Evolutionary conservation across 768 basidiomycete species (phyloP).

Genomic region (Boletus speciosus): DNA sequence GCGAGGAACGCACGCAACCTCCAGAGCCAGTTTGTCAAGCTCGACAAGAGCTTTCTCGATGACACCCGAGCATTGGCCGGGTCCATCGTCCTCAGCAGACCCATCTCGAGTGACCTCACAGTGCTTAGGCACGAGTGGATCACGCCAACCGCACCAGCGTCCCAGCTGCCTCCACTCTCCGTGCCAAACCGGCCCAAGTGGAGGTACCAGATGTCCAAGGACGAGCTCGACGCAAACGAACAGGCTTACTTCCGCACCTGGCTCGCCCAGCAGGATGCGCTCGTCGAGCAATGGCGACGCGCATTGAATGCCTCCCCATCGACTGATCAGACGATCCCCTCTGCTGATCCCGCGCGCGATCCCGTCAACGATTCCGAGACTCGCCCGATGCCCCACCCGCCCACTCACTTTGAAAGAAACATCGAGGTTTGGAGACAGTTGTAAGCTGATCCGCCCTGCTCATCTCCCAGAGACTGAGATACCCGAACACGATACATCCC

Average conservation of each 20-base stretch:
- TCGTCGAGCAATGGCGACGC: conserved; percentile 51
- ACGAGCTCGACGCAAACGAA: conserved; percentile 87
- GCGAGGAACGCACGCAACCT: conserved; percentile 47
- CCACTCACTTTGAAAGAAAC: conserved; percentile 85
- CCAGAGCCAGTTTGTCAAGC: conserved; percentile 67
- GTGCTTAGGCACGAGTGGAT: conserved; percentile 30
- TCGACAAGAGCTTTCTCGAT: conserved; percentile 58
- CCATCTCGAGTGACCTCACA: conserved; percentile 43
- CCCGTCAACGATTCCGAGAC: conserved; percentile 14
- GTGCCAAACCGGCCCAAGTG: conserved; percentile 78
- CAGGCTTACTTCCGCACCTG: conserved; percentile 80
- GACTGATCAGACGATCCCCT: conserved; percentile 3
- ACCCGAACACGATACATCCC: neutral
- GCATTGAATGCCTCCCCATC: conserved; percentile 6
- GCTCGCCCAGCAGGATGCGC: conserved; percentile 61
- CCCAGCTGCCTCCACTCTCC: conserved; percentile 5
- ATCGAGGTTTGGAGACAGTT: conserved; percentile 94
- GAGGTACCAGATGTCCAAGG: conserved; percentile 82
- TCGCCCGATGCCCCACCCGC: conserved; percentile 53
- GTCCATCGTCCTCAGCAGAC: conserved; percentile 50
- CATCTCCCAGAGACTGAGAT: conserved; percentile 1
- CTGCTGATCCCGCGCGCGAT: neutral
- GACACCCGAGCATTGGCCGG: conserved; percentile 56
- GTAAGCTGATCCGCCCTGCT: conserved; percentile 40
- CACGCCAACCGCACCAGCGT: neutral